Conservation (phyloP, 2,329 filamentous ascomycete genomes). For the Botrytis byssoidea region DNA sequence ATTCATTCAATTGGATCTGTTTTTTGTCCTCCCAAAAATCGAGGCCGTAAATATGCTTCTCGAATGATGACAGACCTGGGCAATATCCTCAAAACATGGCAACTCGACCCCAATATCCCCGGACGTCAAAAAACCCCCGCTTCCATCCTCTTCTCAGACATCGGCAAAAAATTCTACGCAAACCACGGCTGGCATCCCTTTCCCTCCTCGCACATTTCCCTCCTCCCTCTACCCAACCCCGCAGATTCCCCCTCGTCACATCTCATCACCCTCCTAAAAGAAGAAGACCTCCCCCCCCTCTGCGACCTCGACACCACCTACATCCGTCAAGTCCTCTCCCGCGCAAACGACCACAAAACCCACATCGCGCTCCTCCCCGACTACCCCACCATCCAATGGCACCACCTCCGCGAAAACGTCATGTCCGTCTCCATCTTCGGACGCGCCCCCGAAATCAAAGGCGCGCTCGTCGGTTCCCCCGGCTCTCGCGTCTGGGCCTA, state of each 20-base stretch:
- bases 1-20: constrained; percentile 78
- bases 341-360: constrained; percentile 44
- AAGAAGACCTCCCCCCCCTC: constrained; percentile 59
- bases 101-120: constrained; percentile 44
- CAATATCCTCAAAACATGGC: constrained; percentile 51
- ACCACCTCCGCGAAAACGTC: constrained; percentile 78
- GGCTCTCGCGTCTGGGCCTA: constrained; percentile 66
- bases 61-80: constrained; percentile 71
- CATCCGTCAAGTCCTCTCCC: constrained; percentile 54
- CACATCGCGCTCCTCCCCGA: constrained; percentile 68
- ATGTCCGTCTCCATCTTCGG: constrained; percentile 63
- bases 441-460: constrained; percentile 58
- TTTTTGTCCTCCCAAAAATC: constrained; percentile 66
- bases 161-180: constrained; percentile 80
- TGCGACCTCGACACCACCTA: constrained; percentile 63
- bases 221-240: constrained; percentile 48
- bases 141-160: constrained; percentile 82
- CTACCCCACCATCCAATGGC: constrained; percentile 68
- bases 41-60: constrained; percentile 73
- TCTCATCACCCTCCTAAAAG: constrained; percentile 47
- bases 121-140: constrained; percentile 52
- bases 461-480: constrained; percentile 59
- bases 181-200: constrained; percentile 73
- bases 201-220: constrained; percentile 67
- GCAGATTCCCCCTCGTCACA: constrained; percentile 7